Percentiles rank a stretch among this genome's conserved stretches.
Evolutionary conservation across 805 yeast species (phyloP).

Genomic region (Cyberlindnera euphorbiiphila): DNA sequence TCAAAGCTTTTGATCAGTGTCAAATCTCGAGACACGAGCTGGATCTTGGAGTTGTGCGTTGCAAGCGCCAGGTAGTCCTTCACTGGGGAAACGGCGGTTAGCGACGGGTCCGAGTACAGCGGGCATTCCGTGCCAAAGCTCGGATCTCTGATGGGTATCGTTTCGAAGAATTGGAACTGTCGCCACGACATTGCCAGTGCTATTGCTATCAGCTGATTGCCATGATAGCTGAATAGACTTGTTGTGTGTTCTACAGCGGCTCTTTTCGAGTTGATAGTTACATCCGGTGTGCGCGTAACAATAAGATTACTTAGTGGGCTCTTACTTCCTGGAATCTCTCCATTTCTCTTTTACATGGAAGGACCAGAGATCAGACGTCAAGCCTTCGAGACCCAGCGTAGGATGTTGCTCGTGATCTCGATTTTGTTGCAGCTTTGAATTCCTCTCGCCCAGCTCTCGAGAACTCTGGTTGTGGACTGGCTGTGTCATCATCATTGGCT

Average conservation of each 20-base stretch:
- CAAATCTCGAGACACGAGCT: conserved; percentile 51
- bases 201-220: not conserved
- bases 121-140: conserved; percentile 55
- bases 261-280: too few relatives aligned
- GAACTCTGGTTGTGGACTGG: not conserved
- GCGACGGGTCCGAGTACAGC: conserved; percentile 73
- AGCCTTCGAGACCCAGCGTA: not conserved
- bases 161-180: conserved; percentile 83
- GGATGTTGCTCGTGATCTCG: not conserved
- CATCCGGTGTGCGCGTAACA: too few relatives aligned
- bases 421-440: not conserved
- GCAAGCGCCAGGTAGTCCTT: conserved; percentile 58
- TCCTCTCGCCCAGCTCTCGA: conserved; percentile 1
- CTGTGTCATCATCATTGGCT: not conserved
- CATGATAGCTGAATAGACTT: not conserved
- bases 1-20: conserved; percentile 45
- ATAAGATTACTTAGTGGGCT: too few relatives aligned
- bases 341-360: too few relatives aligned
- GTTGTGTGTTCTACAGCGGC: too few relatives aligned
- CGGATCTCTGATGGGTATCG: conserved; percentile 83
- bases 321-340: too few relatives aligned
- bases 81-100: conserved; percentile 61
- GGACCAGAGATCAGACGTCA: conserved; percentile 2
- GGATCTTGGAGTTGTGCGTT: conserved; percentile 47
- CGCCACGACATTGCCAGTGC: conserved; percentile 48